Evolutionary conservation across 257 asterid genomes (phyloP), one percentile per base, ranked within the genome.

Genomic region (Craterostigma plantagineum): DNA sequence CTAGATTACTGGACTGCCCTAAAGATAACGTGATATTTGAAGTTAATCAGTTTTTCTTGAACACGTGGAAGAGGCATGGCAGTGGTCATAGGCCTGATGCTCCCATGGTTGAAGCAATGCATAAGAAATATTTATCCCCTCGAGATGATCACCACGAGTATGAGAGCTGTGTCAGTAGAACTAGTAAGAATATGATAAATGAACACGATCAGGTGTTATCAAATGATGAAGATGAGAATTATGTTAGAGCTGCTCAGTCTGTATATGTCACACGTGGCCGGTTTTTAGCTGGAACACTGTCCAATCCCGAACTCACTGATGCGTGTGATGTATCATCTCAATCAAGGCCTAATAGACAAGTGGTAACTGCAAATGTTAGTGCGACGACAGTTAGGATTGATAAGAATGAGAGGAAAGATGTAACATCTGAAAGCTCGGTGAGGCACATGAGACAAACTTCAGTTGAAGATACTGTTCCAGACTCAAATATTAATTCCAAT

Each of bases 301-400:
- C 95, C 43, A 83, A 95, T 51, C 95, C 98, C 10, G 94, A 90
- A 66, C 83, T 90, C 52, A 79, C 86, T 37, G 93, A 81, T 60
- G 62, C 75, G 16, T 86, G 56, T 37, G 76, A 67, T 35, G 48
- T 56, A 16, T 62, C 70, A 16, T 59, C 69, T 57, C 83, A 63
- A 59, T 46, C 35, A 50, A 55, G 56, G 48, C 67, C 10, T 40
- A 52, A 58, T 38, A 65, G 64, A 63, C 68, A 60, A 33, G 61
- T 74, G 43, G 90, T 76, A 61, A 48, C 66, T 62, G 55, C 65
- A 38, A 67, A 77, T n/a, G n/a, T n/a, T n/a, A n/a, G n/a, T n/a
- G n/a, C n/a, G n/a, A n/a, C n/a, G n/a, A n/a, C n/a, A n/a, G n/a
- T n/a, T n/a, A n/a, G n/a, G n/a, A n/a, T n/a, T n/a, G n/a, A n/a